phyloP scores from a whole-genome alignment of 805 yeast species.

The Myxozyma lipomycoides region DNA sequence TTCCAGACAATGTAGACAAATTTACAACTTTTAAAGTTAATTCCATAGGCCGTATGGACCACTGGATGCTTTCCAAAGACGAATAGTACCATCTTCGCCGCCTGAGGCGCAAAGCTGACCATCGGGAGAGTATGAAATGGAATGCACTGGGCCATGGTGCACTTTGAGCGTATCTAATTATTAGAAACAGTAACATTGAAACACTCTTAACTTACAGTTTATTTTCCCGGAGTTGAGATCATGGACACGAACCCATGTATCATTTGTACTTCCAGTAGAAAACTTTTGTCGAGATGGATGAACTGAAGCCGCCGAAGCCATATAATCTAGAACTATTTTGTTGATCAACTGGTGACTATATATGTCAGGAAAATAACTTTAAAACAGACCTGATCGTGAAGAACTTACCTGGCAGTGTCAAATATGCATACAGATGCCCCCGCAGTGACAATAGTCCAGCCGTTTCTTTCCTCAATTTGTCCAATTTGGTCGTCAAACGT shows the following conservation, averaged over 20 bases:
- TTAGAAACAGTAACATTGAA: neutral
- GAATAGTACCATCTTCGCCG: conserved; percentile 31
- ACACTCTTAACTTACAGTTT: conserved; percentile 5
- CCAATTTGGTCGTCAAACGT: conserved; percentile 21
- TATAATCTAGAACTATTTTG: conserved; percentile 29
- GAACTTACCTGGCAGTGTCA: conserved; percentile 11
- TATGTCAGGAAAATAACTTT: neutral
- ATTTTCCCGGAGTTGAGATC: conserved; percentile 23
- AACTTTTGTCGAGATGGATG: conserved; percentile 26
- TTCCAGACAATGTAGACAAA: too few relatives aligned
- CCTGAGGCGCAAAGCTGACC: conserved; percentile 31
- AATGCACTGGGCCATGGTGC: conserved; percentile 32
- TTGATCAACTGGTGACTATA: conserved; percentile 23
- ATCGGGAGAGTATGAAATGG: conserved; percentile 30
- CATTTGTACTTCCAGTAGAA: conserved; percentile 33
- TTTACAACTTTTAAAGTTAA: neutral
- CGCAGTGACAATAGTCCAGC: conserved; percentile 29
- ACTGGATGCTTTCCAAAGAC: conserved; percentile 28
- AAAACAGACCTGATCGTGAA: neutral
- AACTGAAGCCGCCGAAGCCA: conserved; percentile 32
- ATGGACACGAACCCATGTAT: conserved; percentile 37
- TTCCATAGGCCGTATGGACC: conserved; percentile 38
- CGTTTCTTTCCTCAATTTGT: conserved; percentile 30
- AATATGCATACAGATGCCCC: conserved; percentile 29
- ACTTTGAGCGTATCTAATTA: conserved; percentile 26